Conservation (phyloP, 768 basidiomycete species). For the Mycena kentingensis region DNA sequence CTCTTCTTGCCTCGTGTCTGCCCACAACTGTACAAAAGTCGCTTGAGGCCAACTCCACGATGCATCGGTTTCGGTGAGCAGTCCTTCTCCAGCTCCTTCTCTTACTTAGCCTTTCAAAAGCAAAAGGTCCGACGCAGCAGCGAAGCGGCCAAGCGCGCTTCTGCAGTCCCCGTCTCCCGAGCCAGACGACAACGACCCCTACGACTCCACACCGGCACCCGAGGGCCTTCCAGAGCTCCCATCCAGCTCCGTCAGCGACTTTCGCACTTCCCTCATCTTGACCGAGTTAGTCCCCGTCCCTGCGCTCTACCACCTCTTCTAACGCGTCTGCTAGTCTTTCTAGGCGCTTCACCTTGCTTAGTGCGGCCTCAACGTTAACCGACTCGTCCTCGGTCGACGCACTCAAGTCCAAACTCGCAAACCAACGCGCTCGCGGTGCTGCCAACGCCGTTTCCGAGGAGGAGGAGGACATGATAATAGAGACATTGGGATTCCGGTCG, state of each 20-base stretch:
- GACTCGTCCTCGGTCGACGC: conserved; percentile 67
- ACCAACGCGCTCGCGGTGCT: conserved; percentile 72
- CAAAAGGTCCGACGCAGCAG: conserved; percentile 83
- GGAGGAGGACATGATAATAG: conserved; percentile 83
- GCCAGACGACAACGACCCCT: conserved; percentile 23
- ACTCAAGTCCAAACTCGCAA: conserved; percentile 66
- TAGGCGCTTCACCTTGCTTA: conserved; percentile 79
- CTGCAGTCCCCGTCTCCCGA: conserved; percentile 11
- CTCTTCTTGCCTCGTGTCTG: too few relatives aligned
- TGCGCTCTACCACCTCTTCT: conserved; percentile 12
- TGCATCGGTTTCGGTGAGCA: conserved; percentile 81
- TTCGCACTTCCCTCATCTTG: conserved; percentile 84
- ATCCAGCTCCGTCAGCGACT: conserved; percentile 69
- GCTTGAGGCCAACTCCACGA: conserved; percentile 36
- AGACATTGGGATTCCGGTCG: conserved; percentile 60
- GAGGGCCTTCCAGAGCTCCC: conserved; percentile 59
- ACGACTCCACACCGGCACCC: conserved; percentile 32
- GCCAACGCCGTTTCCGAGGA: conserved; percentile 73
- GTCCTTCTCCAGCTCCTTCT: conserved; percentile 26
- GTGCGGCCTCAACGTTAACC: conserved; percentile 64
- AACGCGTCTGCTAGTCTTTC: conserved; percentile 56
- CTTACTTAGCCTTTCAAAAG: conserved; percentile 39
- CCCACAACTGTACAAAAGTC: conserved; percentile 72
- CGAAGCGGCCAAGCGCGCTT: conserved; percentile 40
- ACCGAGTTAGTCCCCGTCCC: conserved; percentile 64